Conservation (phyloP, 2,329 filamentous ascomycete genomes). For the Aureobasidium sp. region DNA sequence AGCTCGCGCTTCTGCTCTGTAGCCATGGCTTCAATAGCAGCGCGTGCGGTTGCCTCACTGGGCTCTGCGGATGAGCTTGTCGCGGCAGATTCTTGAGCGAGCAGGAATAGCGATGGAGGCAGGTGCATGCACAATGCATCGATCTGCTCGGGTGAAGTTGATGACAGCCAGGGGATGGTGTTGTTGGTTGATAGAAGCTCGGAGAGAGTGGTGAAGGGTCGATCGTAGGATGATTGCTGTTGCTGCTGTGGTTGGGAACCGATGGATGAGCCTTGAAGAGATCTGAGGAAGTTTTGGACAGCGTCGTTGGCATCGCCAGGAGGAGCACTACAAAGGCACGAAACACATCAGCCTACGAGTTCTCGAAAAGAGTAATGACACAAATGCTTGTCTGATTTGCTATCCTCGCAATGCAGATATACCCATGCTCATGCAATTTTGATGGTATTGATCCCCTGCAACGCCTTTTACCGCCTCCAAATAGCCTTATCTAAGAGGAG, state of each 20-base stretch:
- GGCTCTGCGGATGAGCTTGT: slow-evolving; percentile 58
- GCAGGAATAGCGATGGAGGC: slow-evolving; percentile 67
- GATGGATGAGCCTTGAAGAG: slow-evolving; percentile 54
- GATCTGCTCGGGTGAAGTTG: slow-evolving; percentile 54
- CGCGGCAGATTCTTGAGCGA: slow-evolving; percentile 53
- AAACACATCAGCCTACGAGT: background rate
- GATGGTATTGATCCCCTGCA: background rate
- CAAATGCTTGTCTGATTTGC: slow-evolving; percentile 10
- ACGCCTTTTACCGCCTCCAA: background rate
- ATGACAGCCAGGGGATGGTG: slow-evolving; percentile 70
- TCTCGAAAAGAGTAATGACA: background rate
- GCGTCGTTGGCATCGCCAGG: slow-evolving; percentile 62
- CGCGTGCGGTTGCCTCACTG: slow-evolving; percentile 51
- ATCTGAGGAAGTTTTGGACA: slow-evolving; percentile 83
- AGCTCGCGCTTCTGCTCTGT: slow-evolving; percentile 71
- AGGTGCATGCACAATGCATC: slow-evolving; percentile 70
- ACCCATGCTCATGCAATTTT: background rate
- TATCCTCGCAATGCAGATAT: slow-evolving; percentile 7
- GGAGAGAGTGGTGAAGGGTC: slow-evolving; percentile 71
- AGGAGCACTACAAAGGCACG: slow-evolving; percentile 40
- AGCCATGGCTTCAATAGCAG: slow-evolving; percentile 65
- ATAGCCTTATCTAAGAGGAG: background rate
- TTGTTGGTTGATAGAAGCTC: slow-evolving; percentile 73
- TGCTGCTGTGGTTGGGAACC: slow-evolving; percentile 19
- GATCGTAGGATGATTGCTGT: slow-evolving; percentile 41